Evolutionary conservation across 2,329 filamentous ascomycete genomes (phyloP).

Genomic region (Aspergillus thermomutatus): DNA sequence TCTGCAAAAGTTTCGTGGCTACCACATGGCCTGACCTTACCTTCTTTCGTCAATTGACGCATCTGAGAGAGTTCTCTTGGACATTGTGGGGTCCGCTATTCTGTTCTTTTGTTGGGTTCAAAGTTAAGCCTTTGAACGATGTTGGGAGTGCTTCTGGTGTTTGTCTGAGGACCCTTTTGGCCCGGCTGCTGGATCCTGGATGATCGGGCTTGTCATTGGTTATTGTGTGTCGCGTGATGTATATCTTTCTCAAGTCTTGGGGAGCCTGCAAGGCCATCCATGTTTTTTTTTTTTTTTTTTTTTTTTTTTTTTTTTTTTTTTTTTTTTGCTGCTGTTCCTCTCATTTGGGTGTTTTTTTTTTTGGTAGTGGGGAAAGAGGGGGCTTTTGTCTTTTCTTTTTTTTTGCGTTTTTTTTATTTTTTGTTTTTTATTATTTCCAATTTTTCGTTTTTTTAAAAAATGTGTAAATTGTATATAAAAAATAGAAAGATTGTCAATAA

Average conservation of each 20-base stretch:
- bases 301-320: slow-evolving; percentile 1
- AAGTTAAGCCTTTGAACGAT: background rate
- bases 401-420: too few relatives aligned
- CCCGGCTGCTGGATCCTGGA: background rate
- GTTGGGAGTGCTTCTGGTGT: background rate
- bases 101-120: background rate
- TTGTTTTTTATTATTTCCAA: too few relatives aligned
- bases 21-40: background rate
- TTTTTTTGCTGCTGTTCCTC: too few relatives aligned
- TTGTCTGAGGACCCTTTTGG: background rate
- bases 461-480: too few relatives aligned
- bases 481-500: too few relatives aligned
- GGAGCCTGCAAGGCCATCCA: background rate
- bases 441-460: too few relatives aligned
- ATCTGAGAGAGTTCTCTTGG: background rate
- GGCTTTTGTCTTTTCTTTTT: too few relatives aligned
- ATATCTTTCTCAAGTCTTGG: slow-evolving; percentile 4
- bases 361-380: too few relatives aligned
- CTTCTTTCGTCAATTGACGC: background rate
- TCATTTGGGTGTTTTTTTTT: too few relatives aligned
- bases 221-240: slow-evolving; percentile 2
- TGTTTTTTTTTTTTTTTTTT: background rate
- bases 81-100: background rate
- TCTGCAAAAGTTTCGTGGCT: background rate
- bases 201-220: background rate